A percentile compares a stretch with the other conserved stretches of the same genome.
phyloP scores from a whole-genome alignment of 192 early-diverging fungal species.

The Coemansia sp. region DNA sequence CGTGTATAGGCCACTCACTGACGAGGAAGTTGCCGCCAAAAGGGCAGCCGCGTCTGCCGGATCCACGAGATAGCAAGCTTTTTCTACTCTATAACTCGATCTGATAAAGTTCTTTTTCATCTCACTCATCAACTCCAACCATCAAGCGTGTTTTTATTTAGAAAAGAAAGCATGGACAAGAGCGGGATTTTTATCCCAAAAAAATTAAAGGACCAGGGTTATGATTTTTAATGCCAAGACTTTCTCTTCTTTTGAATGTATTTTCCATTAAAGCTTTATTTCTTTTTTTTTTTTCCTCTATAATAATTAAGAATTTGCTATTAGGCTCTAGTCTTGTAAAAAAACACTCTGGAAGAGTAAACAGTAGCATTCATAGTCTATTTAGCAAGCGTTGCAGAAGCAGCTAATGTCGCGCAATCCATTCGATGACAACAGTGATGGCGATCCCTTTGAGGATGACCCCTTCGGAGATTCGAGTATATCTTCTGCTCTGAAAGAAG shows the following conservation, averaged over 20 bases:
- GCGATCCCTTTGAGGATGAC: constrained; percentile 41
- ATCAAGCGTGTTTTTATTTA: too few species aligned
- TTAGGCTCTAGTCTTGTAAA: neutral
- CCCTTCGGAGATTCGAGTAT: constrained; percentile 41
- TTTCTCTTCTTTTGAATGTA: neutral
- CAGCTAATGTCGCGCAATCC: constrained; percentile 47
- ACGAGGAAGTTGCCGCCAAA: constrained; percentile 43
- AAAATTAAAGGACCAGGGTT: too few species aligned
- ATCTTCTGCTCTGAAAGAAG: constrained; percentile 12
- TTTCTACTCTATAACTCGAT: neutral
- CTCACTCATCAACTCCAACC: too few species aligned
- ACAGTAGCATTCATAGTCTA: neutral
- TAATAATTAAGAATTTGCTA: neutral
- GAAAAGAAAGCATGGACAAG: too few species aligned
- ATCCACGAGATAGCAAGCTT: neutral
- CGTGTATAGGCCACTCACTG: constrained; percentile 33
- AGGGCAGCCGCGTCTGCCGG: constrained; percentile 9
- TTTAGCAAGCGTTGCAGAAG: neutral
- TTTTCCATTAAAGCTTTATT: neutral
- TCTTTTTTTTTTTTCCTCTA: too few species aligned
- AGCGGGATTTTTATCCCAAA: too few species aligned
- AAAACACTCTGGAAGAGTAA: neutral
- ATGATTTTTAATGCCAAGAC: neutral
- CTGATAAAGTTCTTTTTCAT: too few species aligned
- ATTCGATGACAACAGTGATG: constrained; percentile 42